Base-by-base conservation (phyloP, 1,284 basidiomycete species). In the Peniophora sp. region DNA sequence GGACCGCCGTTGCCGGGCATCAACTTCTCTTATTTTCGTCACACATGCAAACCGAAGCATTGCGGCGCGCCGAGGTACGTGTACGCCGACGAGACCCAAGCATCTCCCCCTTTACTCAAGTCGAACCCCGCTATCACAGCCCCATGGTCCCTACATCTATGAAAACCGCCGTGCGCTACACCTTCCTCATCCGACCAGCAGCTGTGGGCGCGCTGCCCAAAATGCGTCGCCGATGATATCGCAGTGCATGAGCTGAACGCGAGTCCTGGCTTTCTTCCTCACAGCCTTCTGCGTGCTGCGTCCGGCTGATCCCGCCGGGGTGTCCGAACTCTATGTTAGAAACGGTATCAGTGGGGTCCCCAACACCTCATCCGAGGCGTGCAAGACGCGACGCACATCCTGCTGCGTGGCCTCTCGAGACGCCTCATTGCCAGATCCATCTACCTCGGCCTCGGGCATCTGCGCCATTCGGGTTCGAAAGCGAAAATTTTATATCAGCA, bases 191-290 rank as follows among this genome's bases (percentile, higher is more conserved):
- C 12, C 54, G 17, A 52, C 55, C 48, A 83, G 66, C 35, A 85
- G 60, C 52, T 71, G 62, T 11, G 75, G 72, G 44, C 79, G 66
- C 34, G 66, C 62, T 6, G 72, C 61, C 93, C 92, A 97, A 68
- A 94, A 95, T 1, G 73, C 75, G 51, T 92, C 83, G 49, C 77
- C 74, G 57, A 95, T 92, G 51, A 96, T 77, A 66, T 96, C 92
- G 64, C 86, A 88, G 59, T 96, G 90, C 11, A 85, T 2, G 84
- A 20, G 37, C 15, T 41, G 8, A 41, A 17, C 15, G 37, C n/a
- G 18, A n/a, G 15, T 41, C n/a, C 15, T 41, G 37, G 8, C n/a
- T 41, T 41, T 59, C 54, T 65, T 69, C 57, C 68, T 67, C 54
- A 61, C 43, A 15, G 43, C 51, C 27, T 47, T 48, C 27, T 39